Evolutionary conservation across 148 eudicot genomes (phyloP), one percentile per base, ranked within the genome.

Genomic region (Chenopodium album): DNA sequence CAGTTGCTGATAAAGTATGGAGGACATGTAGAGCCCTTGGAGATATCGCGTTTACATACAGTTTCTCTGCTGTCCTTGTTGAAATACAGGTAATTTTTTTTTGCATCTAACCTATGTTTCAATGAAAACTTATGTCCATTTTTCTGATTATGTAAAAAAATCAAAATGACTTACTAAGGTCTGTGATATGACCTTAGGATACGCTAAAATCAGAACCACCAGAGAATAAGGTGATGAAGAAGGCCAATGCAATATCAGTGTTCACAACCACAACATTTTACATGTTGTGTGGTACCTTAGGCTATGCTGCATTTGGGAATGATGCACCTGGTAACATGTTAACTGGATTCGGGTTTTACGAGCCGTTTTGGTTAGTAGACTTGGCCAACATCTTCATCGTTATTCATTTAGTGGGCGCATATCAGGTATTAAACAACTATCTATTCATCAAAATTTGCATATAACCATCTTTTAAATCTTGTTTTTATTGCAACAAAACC

Each of bases 11-110:
- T 13, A 93, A 93, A 81, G 85, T 81, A 4, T 93, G 92, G 92
- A 87, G 83, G 29, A 88, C 88, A 86, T 91, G 89, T 29, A 71
- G 86, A 78, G 93, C 94, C 32, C 80, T 93, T 1, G 97, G 97
- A 4, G 91, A 91, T 78, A 91, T 93, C 66, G 97, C 97, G 2
- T 87, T 93, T 52, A 93, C 97, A 22, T 91, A 89, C 72, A 83
- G 86, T 47, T 91, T 84, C 76, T 87, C 94, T 68, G 90, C 82
- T 41, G 84, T 93, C 63, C 87, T 93, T 44, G 86, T 93, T 10
- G 97, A 93, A 72, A 91, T 93, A 72, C 94, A 91, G 88, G 97
- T 90, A 84, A 69, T 26, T 48, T 23, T 66, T 66, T 28, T 2
- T 16, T 66, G 31, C 32, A 2, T 66, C 34, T 3, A 66, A 11